phyloP scores from a whole-genome alignment of 2,329 filamentous ascomycete species.

The Aspergillus carbonarius region DNA sequence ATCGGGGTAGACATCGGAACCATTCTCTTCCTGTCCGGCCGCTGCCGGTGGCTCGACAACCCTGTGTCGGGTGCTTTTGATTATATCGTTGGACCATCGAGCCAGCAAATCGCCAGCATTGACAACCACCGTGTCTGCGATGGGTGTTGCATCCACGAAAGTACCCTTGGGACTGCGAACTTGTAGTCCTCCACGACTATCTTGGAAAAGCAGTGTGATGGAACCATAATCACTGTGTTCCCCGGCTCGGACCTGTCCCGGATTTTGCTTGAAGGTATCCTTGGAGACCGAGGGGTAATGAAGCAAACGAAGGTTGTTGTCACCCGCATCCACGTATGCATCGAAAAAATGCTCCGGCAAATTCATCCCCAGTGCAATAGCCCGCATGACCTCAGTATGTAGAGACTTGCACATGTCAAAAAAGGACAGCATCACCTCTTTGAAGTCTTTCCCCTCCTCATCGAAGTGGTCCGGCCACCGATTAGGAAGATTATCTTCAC shows the following conservation, averaged over 20 bases:
- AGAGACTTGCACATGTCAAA: conserved; percentile 71
- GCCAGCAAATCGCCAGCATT: conserved; percentile 87
- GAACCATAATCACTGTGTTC: conserved; percentile 68
- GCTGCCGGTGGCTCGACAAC: conserved; percentile 78
- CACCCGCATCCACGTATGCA: conserved; percentile 64
- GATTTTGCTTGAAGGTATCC: conserved; percentile 64
- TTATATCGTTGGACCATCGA: conserved; percentile 86
- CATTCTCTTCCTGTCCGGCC: conserved; percentile 41
- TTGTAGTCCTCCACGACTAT: conserved; percentile 58
- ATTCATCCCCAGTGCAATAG: conserved; percentile 78
- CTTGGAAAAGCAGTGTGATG: conserved; percentile 57
- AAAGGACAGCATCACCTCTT: conserved; percentile 71
- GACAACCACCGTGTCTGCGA: conserved; percentile 76
- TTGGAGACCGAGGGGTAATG: conserved; percentile 72
- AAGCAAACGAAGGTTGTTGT: conserved; percentile 70
- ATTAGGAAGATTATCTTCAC: conserved; percentile 66
- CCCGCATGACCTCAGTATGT: conserved; percentile 77
- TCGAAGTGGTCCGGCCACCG: conserved; percentile 67
- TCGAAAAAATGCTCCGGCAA: conserved; percentile 75
- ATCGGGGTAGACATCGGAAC: conserved; percentile 60
- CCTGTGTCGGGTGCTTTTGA: conserved; percentile 85
- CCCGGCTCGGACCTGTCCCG: conserved; percentile 71
- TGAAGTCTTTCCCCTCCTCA: conserved; percentile 61
- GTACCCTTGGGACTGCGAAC: conserved; percentile 69
- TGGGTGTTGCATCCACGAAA: conserved; percentile 81